Evolutionary conservation across 306 rosid genomes (phyloP).

Genomic region (Ormosia emarginata): DNA sequence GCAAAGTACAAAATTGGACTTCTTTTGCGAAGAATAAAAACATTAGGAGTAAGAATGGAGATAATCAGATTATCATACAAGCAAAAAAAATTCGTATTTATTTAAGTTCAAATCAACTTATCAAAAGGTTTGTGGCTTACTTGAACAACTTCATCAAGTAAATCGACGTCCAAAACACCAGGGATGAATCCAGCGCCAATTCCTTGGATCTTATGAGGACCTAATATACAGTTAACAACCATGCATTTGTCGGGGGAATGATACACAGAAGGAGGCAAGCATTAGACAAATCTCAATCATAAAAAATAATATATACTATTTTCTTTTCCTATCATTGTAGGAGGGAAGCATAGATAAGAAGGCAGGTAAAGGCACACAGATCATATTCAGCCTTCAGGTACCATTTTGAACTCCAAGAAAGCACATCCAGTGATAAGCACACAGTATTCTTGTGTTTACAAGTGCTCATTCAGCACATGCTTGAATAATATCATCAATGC

Average conservation of each 20-base stretch:
- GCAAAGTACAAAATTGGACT: not conserved
- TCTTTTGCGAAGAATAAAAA: not conserved
- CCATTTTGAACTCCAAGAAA: not conserved
- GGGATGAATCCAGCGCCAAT: conserved; percentile 98
- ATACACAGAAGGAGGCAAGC: not conserved
- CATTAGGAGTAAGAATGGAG: not conserved
- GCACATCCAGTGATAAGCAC: not conserved
- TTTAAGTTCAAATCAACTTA: not conserved
- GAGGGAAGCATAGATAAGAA: not conserved
- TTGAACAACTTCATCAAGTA: conserved; percentile 81
- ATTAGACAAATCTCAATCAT: conserved; percentile 1
- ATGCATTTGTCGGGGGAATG: conserved; percentile 26
- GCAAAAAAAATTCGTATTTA: not conserved
- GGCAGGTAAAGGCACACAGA: not conserved
- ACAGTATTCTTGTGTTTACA: not conserved
- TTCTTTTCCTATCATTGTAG: not conserved
- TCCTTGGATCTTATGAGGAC: conserved; percentile 99
- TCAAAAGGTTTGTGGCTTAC: conserved; percentile 45
- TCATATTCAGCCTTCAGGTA: not conserved
- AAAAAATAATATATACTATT: not conserved
- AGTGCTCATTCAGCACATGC: not conserved
- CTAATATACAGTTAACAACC: conserved; percentile 38
- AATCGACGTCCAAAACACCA: conserved; percentile 71
- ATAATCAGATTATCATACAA: not conserved
- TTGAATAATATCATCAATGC: not conserved